Conservation (phyloP, 805 yeast species). For the Pichia nanzhaoensis region DNA sequence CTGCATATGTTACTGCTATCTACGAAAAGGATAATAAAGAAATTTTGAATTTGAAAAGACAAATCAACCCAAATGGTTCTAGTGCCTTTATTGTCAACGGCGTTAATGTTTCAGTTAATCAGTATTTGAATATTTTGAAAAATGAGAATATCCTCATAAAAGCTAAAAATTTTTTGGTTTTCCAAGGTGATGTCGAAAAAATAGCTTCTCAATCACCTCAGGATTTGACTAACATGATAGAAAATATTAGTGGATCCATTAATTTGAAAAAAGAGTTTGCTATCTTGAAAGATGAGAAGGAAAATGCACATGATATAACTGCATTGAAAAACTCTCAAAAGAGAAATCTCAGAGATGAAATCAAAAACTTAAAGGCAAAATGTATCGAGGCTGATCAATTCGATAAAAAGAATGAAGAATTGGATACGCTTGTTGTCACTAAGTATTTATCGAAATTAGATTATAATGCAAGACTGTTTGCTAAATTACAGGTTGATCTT, state of each 20-base stretch:
- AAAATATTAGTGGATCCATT: slow-evolving; percentile 75
- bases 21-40: slow-evolving; percentile 62
- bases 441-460: slow-evolving; percentile 59
- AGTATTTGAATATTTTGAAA: slow-evolving; percentile 61
- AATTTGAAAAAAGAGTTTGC: slow-evolving; percentile 67
- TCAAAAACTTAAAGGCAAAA: slow-evolving; percentile 73
- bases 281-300: slow-evolving; percentile 52
- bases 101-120: slow-evolving; percentile 49
- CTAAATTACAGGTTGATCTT: slow-evolving; percentile 29
- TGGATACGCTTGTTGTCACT: slow-evolving; percentile 38
- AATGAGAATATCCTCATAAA: slow-evolving; percentile 77
- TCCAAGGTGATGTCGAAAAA: slow-evolving; percentile 95
- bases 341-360: slow-evolving; percentile 64
- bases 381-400: slow-evolving; percentile 63
- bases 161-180: slow-evolving; percentile 87
- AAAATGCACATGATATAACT: slow-evolving; percentile 56
- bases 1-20: slow-evolving; percentile 72
- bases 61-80: slow-evolving; percentile 49
- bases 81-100: slow-evolving; percentile 66
- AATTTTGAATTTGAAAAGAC: slow-evolving; percentile 54
- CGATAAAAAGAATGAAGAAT: slow-evolving; percentile 47
- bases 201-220: slow-evolving; percentile 81
- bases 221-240: slow-evolving; percentile 69
- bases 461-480: slow-evolving; percentile 43
- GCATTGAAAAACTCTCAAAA: slow-evolving; percentile 60